Percentiles rank a stretch among this genome's conserved stretches.
These are phyloP conservation scores for Saccharomycopsis javanensis DNA, from an alignment of 805 yeast genomes.

Conservation along the genomic window DNA sequence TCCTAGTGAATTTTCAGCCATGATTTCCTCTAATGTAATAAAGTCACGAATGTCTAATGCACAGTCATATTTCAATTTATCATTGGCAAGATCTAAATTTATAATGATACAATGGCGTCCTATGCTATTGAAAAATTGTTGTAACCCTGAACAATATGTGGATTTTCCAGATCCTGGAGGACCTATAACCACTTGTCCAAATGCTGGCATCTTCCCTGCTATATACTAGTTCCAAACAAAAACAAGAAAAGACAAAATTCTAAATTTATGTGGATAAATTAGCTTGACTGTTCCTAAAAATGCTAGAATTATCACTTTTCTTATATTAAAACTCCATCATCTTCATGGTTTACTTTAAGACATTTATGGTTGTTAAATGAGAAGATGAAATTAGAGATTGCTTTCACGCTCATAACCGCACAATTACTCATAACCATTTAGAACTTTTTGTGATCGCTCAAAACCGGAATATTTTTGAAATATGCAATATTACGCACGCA, in stretches of 20 bases:
- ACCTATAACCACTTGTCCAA: constrained; percentile 90
- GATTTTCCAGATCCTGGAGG: constrained; percentile 98
- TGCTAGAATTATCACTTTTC: too few species aligned
- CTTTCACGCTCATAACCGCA: too few species aligned
- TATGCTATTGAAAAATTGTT: constrained; percentile 85
- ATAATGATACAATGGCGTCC: constrained; percentile 82
- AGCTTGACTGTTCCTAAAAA: too few species aligned
- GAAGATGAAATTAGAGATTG: too few species aligned
- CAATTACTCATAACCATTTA: too few species aligned
- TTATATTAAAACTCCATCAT: too few species aligned
- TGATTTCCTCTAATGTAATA: constrained; percentile 48
- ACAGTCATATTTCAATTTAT: constrained; percentile 43
- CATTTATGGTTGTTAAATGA: too few species aligned
- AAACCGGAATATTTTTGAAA: background rate
- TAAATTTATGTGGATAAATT: too few species aligned
- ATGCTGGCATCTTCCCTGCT: constrained; percentile 36
- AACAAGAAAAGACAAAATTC: too few species aligned
- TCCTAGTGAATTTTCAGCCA: constrained; percentile 45
- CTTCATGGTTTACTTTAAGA: too few species aligned
- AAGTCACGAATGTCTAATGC: constrained; percentile 48
- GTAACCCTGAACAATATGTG: constrained; percentile 87
- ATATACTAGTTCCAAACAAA: too few species aligned
- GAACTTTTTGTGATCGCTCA: background rate
- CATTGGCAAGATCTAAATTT: constrained; percentile 45
- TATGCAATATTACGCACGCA: background rate